Base-by-base conservation (phyloP, 208 protist genomes). In the Leishmania mexicana region DNA sequence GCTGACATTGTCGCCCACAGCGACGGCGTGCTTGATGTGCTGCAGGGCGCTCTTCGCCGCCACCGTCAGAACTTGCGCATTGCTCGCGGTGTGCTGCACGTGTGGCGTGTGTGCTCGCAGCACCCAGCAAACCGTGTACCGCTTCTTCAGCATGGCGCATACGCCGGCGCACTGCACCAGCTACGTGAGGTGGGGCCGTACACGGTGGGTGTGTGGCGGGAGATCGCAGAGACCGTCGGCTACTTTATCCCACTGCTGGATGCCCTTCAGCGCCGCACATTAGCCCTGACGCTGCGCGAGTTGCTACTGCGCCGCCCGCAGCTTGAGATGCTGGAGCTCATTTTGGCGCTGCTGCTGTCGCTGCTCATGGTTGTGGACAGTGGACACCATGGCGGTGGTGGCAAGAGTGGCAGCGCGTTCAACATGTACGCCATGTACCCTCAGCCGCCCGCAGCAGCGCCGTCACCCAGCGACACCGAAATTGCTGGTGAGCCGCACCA, bases 241-340 rank as follows among this genome's bases (percentile, higher is more conserved):
- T 85, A 86, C 80, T 87, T 88, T 62, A 84, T 87, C 15, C 81
- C 91, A 8, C 35, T 87, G 17, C 79, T 95, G 13, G 91, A 96
- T 78, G 74, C 75, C 45, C 84, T 89, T n/a, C 93, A 96, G 80
- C 81, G 81, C 7, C 89, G 91, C 3, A 83, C 87, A 13, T 85
- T 95, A 51, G 75, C 89, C 7, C 80, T 89, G n/a, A 73, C 83
- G 17, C 60, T 95, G 75, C 88, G 85, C 31, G 58, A 85, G 4
- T 53, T 90, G 31, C 83, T 96, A 45, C 78, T 87, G 38, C 76
- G 42, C 21, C 80, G 83, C 24, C 83, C 81, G 13, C 87, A 91
- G 70, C 72, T 87, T 38, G 84, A 85, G 60, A 74, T 85, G 75
- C 81, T 90, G 64, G 60, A 80, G 47, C 70, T 90, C 15, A 54